Conservation (phyloP, 2,329 filamentous ascomycete species). For the Furcasterigmium furcatum region DNA sequence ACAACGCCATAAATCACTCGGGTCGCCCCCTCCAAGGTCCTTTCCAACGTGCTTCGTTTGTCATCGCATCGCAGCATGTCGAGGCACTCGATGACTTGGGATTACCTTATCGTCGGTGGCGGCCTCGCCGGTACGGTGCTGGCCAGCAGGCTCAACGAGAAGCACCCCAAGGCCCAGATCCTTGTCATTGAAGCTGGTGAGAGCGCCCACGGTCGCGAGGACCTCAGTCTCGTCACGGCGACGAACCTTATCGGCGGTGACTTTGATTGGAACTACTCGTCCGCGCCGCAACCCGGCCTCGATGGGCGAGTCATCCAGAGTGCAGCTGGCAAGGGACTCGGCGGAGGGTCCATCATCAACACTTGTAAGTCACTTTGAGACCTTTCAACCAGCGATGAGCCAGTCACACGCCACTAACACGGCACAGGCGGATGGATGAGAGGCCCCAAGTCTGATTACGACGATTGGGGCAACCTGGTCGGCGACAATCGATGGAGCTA, state of each 20-base stretch:
- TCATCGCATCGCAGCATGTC: not conserved
- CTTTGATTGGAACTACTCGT: slow-evolving; percentile 29
- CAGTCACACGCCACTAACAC: slow-evolving; percentile 4
- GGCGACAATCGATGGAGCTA: slow-evolving; percentile 40
- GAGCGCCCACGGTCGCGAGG: slow-evolving; percentile 19
- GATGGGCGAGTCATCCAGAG: slow-evolving; percentile 18
- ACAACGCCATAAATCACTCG: too few species aligned
- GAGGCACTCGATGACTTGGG: slow-evolving; percentile 11
- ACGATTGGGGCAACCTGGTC: slow-evolving; percentile 33
- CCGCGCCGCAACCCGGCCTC: slow-evolving; percentile 21
- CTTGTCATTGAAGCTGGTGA: slow-evolving; percentile 35
- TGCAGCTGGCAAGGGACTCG: slow-evolving; percentile 33
- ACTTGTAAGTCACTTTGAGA: slow-evolving; percentile 16
- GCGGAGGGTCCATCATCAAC: slow-evolving; percentile 37
- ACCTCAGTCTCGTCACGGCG: slow-evolving; percentile 20
- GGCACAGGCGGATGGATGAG: slow-evolving; percentile 30
- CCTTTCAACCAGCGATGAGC: slow-evolving; percentile 16
- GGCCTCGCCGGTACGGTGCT: slow-evolving; percentile 31
- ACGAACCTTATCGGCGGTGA: slow-evolving; percentile 19
- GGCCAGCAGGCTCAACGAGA: slow-evolving; percentile 24
- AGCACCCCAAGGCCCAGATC: slow-evolving; percentile 22
- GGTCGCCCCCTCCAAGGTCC: too few species aligned
- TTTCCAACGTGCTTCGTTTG: not conserved
- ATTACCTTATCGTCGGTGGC: slow-evolving; percentile 34
- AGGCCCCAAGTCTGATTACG: slow-evolving; percentile 38